Conservation (phyloP, 2,329 filamentous ascomycete species). For the Penicillium olsonii region DNA sequence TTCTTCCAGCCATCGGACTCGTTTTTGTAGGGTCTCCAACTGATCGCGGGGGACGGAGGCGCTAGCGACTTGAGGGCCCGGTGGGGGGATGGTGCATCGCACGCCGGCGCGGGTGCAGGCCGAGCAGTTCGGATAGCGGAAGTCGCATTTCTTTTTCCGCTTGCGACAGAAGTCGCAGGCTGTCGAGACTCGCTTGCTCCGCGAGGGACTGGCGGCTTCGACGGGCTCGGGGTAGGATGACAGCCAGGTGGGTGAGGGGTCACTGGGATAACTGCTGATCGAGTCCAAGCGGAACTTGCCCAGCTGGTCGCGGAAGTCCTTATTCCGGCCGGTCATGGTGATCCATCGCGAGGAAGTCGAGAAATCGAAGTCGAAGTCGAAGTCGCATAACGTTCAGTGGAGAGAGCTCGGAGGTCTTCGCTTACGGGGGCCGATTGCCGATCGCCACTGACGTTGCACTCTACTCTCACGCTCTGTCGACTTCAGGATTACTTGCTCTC, state of each 20-base stretch:
- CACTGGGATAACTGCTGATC: slow-evolving; percentile 7
- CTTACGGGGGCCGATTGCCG: neutral
- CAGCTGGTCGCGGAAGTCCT: slow-evolving; percentile 36
- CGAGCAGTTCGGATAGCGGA: slow-evolving; percentile 44
- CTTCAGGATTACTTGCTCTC: no score
- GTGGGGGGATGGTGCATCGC: slow-evolving; percentile 42
- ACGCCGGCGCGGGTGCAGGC: slow-evolving; percentile 43
- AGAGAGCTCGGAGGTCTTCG: neutral
- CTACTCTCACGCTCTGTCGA: no score
- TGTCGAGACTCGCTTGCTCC: slow-evolving; percentile 41
- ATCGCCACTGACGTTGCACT: neutral
- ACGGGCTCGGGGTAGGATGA: slow-evolving; percentile 14
- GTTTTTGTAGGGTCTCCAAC: slow-evolving; percentile 42
- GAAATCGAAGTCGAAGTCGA: neutral
- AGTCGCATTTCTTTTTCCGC: slow-evolving; percentile 45
- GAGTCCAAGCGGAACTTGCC: slow-evolving; percentile 36
- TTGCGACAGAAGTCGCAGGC: slow-evolving; percentile 45
- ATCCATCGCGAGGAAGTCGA: slow-evolving; percentile 24
- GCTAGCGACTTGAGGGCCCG: slow-evolving; percentile 39
- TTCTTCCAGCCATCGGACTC: slow-evolving; percentile 42
- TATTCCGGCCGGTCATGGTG: slow-evolving; percentile 28
- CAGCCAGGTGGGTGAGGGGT: slow-evolving; percentile 14
- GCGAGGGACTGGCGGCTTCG: slow-evolving; percentile 16
- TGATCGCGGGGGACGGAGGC: slow-evolving; percentile 42
- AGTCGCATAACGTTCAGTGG: neutral